These are phyloP conservation scores for Volvox carteri DNA, from an alignment of 163 green algal genomes.

Conservation along the genomic window DNA sequence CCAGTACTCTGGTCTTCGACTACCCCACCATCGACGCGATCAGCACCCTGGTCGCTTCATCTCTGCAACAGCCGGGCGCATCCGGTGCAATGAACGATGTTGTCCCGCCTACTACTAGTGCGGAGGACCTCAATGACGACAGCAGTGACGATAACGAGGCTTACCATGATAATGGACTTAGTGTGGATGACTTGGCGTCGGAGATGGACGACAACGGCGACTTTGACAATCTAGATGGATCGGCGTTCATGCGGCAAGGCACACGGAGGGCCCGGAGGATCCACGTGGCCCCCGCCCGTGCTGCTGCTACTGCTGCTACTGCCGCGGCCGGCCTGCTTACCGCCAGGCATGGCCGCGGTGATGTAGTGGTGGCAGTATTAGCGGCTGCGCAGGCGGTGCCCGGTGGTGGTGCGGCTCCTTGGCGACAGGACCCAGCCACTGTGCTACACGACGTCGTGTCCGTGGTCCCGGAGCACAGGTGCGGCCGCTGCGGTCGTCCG, in stretches of 20 bases:
- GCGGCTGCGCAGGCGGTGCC: background rate
- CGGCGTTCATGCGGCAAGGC: background rate
- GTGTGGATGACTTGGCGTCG: background rate
- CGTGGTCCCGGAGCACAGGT: constrained; percentile 56
- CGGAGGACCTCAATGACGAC: background rate
- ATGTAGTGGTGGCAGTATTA: constrained; percentile 18
- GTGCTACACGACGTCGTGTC: constrained; percentile 45
- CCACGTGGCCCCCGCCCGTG: background rate
- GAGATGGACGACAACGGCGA: background rate
- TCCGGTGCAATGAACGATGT: no score
- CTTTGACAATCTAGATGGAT: no score
- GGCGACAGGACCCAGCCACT: background rate
- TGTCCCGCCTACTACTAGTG: no score
- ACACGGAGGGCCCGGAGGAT: no score
- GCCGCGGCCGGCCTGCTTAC: no score
- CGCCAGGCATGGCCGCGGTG: background rate
- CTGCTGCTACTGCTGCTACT: background rate
- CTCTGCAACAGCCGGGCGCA: background rate
- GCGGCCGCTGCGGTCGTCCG: background rate
- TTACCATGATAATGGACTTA: background rate
- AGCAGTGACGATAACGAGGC: background rate
- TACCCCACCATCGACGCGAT: constrained; percentile 84
- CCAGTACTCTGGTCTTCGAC: constrained; percentile 88
- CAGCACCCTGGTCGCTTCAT: constrained; percentile 29
- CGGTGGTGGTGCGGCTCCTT: background rate